Evolutionary conservation across 495 filamentous ascomycete species (phyloP).

Genomic region (Annulohypoxylon moriforme): DNA sequence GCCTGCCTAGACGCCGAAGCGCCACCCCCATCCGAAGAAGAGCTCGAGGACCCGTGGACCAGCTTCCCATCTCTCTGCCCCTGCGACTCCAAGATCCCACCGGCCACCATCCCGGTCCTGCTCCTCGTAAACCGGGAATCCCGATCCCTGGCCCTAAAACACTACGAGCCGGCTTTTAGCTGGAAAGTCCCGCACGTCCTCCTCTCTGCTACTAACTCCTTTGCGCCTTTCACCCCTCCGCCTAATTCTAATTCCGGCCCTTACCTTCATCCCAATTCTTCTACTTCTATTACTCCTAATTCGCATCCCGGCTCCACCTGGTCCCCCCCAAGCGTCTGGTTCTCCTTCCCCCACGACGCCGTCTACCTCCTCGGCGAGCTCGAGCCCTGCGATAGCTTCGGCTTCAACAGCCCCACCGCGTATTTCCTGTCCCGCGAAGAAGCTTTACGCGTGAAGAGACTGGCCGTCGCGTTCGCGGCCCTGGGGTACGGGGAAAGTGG

Average conservation of each 20-base stretch:
- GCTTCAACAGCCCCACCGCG: slow-evolving; percentile 56
- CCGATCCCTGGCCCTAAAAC: slow-evolving; percentile 53
- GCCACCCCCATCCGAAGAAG: slow-evolving; percentile 3
- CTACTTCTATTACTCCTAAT: neutral
- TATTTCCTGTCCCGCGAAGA: slow-evolving; percentile 55
- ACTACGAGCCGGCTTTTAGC: slow-evolving; percentile 57
- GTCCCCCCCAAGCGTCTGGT: slow-evolving; percentile 48
- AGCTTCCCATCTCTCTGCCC: neutral
- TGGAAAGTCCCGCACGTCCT: slow-evolving; percentile 53
- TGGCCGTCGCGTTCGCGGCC: slow-evolving; percentile 52
- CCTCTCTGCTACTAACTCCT: neutral
- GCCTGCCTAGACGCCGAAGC: slow-evolving; percentile 48
- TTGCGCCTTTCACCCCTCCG: slow-evolving; percentile 2
- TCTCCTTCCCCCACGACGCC: slow-evolving; percentile 54
- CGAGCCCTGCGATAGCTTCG: slow-evolving; percentile 55
- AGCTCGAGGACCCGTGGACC: slow-evolving; percentile 16
- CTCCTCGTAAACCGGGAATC: slow-evolving; percentile 56
- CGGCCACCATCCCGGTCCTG: slow-evolving; percentile 49
- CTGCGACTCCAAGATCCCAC: neutral
- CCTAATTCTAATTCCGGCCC: neutral
- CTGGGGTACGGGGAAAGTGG: slow-evolving; percentile 47
- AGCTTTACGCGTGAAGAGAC: slow-evolving; percentile 49
- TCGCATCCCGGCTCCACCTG: neutral
- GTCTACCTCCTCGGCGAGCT: slow-evolving; percentile 55
- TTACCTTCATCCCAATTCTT: neutral